Base-by-base conservation (phyloP, 1,139 yeast genomes). In the Scheffersomyces titani region DNA sequence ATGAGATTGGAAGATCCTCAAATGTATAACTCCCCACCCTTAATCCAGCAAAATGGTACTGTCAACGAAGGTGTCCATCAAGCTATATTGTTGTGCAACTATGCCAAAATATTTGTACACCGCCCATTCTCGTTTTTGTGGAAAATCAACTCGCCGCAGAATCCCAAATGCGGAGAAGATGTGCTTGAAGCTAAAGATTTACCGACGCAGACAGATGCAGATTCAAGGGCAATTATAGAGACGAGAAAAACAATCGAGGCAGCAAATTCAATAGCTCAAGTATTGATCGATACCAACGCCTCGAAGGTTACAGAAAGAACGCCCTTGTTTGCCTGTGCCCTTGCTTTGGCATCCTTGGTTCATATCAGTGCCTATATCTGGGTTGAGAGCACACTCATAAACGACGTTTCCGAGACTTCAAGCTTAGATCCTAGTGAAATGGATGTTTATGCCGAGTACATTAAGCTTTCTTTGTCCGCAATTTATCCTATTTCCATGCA, bases 11-110 rank as follows among this genome's bases (percentile, higher is more conserved):
- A 74, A 5, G 77, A 80, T 54, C 85, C 85, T 0, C 76, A 71
- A 30, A 62, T 75, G 19, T 78, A 74, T 60, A 70, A 72, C 51
- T 69, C 78, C 5, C 84, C 85, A 1, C 72, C 72, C 48, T 64
- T 81, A 44, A 71, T 81, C 16, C 73, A 75, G 58, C 65, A 71
- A 24, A 68, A 68, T 60, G 85, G 85, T 1, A 61, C 58, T 3
- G 80, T 81, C 6, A 82, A 82, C 60, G 84, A 82, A 56, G 86
- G 85, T 22, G 78, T 81, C 2, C 83, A 80, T 55, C 84, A 82
- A 60, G 73, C 84, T 1, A 71, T 78, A 5, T 70, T 81, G 57
- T 65, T 82, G 63, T 70, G 75, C 52, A 78, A 78, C 58, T 81
- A 81, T 64, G 84, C 85, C 3, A 78, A 77, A 59, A 80, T 82